Evolutionary conservation across 148 eudicot species (phyloP).

Genomic region (Rhododendron vialii): DNA sequence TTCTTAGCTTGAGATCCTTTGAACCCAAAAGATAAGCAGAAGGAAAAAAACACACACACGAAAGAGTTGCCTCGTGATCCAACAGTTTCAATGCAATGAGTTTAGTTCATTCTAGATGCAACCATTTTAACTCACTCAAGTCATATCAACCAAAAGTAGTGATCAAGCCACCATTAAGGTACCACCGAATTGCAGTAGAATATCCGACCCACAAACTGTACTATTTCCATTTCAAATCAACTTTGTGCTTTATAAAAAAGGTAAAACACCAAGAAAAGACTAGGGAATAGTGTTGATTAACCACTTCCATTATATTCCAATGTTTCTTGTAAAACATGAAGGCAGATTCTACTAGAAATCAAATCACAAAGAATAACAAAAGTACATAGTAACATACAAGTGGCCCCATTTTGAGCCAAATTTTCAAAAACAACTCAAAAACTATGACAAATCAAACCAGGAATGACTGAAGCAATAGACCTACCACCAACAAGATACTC

Average conservation of each 20-base stretch:
- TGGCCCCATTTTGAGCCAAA: conserved; percentile 16
- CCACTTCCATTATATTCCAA: background rate
- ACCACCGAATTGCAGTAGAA: background rate
- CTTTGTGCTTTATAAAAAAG: conserved; percentile 14
- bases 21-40: background rate
- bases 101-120: background rate
- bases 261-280: conserved; percentile 5
- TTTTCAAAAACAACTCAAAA: conserved; percentile 21
- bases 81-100: background rate
- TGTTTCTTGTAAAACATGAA: conserved; percentile 18
- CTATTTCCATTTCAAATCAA: conserved; percentile 2
- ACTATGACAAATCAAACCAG: conserved; percentile 25
- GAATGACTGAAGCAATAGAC: conserved; percentile 21
- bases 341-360: conserved; percentile 24
- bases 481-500: conserved; percentile 28
- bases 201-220: background rate
- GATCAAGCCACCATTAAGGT: background rate
- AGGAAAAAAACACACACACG: background rate
- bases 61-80: background rate
- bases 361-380: conserved; percentile 16
- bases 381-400: background rate
- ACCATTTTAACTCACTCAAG: background rate
- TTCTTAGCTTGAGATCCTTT: background rate
- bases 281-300: conserved; percentile 6
- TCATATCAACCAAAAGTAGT: conserved; percentile 1